Percentiles rank a stretch among this genome's conserved stretches.
These are phyloP conservation scores for Tuber melanosporum DNA, from an alignment of 495 filamentous ascomycete species.

Conservation along the genomic window DNA sequence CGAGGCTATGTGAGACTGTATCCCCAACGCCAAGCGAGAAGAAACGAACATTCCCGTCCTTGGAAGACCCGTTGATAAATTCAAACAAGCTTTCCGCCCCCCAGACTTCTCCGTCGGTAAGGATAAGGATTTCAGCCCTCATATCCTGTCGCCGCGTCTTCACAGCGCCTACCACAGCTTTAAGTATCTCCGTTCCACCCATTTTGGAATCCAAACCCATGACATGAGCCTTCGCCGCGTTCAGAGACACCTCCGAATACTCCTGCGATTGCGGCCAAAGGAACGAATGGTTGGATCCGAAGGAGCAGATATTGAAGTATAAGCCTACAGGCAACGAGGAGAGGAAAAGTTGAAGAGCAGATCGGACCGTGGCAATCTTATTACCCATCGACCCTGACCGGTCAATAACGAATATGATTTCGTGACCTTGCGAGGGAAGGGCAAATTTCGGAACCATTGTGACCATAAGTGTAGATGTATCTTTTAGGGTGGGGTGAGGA, in stretches of 20 bases:
- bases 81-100: slow-evolving; percentile 51
- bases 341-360: slow-evolving; percentile 60
- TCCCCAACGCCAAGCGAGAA: slow-evolving; percentile 63
- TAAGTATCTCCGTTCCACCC: slow-evolving; percentile 64
- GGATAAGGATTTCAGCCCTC: slow-evolving; percentile 58
- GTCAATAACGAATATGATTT: slow-evolving; percentile 67
- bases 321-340: slow-evolving; percentile 61
- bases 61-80: slow-evolving; percentile 49
- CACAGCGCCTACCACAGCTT: slow-evolving; percentile 49
- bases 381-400: slow-evolving; percentile 60
- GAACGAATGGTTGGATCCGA: slow-evolving; percentile 51
- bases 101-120: slow-evolving; percentile 70
- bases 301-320: slow-evolving; percentile 71
- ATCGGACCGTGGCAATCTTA: slow-evolving; percentile 52
- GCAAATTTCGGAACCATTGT: slow-evolving; percentile 62
- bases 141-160: slow-evolving; percentile 33
- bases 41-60: slow-evolving; percentile 49
- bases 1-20: slow-evolving; percentile 55
- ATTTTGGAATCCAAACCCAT: slow-evolving; percentile 49
- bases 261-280: slow-evolving; percentile 55
- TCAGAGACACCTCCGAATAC: slow-evolving; percentile 51
- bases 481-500: slow-evolving; percentile 15
- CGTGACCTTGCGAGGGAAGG: slow-evolving; percentile 49
- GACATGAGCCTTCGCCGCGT: slow-evolving; percentile 50
- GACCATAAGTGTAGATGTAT: slow-evolving; percentile 45